Evolutionary conservation across 345 rosid species (phyloP), one percentile per base, ranked within the genome.

Genomic region (Eucalyptus leucophloia): DNA sequence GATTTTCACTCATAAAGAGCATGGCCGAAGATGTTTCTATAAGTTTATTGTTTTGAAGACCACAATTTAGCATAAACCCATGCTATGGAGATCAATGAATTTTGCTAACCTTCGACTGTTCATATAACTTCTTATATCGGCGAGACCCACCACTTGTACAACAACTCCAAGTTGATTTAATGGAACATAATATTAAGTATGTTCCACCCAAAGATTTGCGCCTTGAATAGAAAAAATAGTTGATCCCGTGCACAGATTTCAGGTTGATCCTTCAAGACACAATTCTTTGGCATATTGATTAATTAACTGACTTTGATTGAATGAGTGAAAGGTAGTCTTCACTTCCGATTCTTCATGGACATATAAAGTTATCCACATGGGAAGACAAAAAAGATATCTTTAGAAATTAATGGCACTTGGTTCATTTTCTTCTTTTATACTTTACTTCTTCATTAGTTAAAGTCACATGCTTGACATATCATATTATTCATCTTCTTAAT

Each of bases 221-320:
- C 0, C 2, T 65, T 65, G 1, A n/a, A 15, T 14, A 15, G 9
- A 62, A 65, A 30, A 65, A 65, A 7, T 1, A 65, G 9, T 65
- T 0, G 37, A 65, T 65, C 1, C 19, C 1, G 0, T n/a, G 0
- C 9, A 65, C 0, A 7, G 0, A 65, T 65, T 65, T 65, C 5
- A n/a, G 5, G 3, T 65, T 30, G 37, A 30, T 65, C 8, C 21
- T 65, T 65, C 34, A 14, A 30, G 18, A 14, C 37, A 65, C 7
- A 2, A n/a, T 65, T 65, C 1, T 65, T 30, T 28, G 72, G 19
- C 18, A 7, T 13, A n/a, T 65, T 30, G 4, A n/a, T 65, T 53
- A 19, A 65, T 65, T 65, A 65, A 30, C 2, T 14, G 10, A 65
- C 10, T n/a, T 15, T 15, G 37, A 65, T 8, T 65, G 37, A 30